These are phyloP conservation scores for Aspergillus hancockii DNA, from an alignment of 495 filamentous ascomycete species.

Conservation along the genomic window DNA sequence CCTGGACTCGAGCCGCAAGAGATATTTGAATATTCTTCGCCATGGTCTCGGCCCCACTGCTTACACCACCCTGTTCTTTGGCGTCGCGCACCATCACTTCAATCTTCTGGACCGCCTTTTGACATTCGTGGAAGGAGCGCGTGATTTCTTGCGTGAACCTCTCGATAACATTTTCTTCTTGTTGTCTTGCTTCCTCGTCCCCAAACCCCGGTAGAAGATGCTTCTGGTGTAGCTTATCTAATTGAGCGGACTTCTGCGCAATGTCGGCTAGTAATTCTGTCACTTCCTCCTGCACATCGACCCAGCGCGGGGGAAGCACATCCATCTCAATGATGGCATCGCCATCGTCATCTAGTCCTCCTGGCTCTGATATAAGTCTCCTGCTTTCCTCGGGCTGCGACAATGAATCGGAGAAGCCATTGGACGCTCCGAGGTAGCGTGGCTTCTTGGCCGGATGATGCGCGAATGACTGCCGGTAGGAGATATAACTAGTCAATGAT, in stretches of 20 bases:
- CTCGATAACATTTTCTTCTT: constrained; percentile 89
- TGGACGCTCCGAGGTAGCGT: constrained; percentile 64
- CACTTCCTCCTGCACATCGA: constrained; percentile 92
- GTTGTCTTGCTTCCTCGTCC: constrained; percentile 80
- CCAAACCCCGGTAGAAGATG: constrained; percentile 96
- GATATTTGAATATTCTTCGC: constrained; percentile 92
- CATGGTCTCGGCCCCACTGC: constrained; percentile 86
- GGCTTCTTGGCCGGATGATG: constrained; percentile 90
- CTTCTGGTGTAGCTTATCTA: constrained; percentile 94
- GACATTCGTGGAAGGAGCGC: constrained; percentile 82
- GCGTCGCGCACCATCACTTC: constrained; percentile 80
- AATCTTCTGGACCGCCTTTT: constrained; percentile 81
- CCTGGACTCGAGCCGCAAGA: constrained; percentile 83
- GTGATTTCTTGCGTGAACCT: constrained; percentile 87
- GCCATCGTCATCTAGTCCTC: constrained; percentile 80
- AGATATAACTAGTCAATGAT: constrained; percentile 75
- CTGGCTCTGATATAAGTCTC: constrained; percentile 74
- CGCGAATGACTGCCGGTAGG: constrained; percentile 96
- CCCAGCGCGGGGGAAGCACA: constrained; percentile 90
- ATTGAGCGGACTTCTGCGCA: constrained; percentile 73
- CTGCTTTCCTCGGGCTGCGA: constrained; percentile 75
- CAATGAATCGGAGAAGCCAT: constrained; percentile 69
- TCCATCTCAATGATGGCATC: constrained; percentile 99
- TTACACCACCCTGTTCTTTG: constrained; percentile 66
- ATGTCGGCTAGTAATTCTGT: constrained; percentile 79